Base-by-base conservation (phyloP, 139 green algal species). In the Chlorella sorokiniana region DNA sequence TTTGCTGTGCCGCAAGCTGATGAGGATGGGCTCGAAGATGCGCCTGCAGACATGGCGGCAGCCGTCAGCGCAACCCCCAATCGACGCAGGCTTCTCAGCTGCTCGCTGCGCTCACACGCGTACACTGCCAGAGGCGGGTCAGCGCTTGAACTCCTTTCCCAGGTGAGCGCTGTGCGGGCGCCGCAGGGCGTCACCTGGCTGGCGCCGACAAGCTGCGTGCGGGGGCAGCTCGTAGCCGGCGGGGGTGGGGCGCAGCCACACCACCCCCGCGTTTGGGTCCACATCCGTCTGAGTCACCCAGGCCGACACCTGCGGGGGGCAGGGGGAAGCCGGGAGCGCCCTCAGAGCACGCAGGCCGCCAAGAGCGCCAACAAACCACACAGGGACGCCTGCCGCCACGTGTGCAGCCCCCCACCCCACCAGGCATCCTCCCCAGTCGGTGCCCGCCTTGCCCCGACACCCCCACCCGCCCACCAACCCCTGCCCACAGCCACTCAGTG, bases 11-110 rank as follows among this genome's bases (percentile, higher is more conserved):
- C 88, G 69, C 83, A 94, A 78, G 61, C 86, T 76, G 61, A 86
- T 82, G 45, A 75, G 79, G 84, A 90, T 89, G 64, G 88, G 88
- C 45, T 90, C 89, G 51, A 89, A 88, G 25, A 86, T 76, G 38
- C 81, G 54, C 35, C 81, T 78, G 63, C 45, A 68, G 67, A 20
- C n/a, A 68, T 20, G 51, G 52, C n/a, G n/a, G n/a, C n/a, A n/a
- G n/a, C n/a, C n/a, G n/a, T n/a, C n/a, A n/a, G n/a, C n/a, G n/a
- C n/a, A n/a, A n/a, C n/a, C n/a, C n/a, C n/a, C n/a, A n/a, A n/a
- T n/a, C n/a, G n/a, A n/a, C n/a, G n/a, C n/a, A n/a, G n/a, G n/a
- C n/a, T n/a, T n/a, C n/a, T n/a, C n/a, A n/a, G n/a, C n/a, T n/a
- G n/a, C n/a, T n/a, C n/a, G n/a, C n/a, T n/a, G n/a, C n/a, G n/a